Evolutionary conservation across 495 filamentous ascomycete species (phyloP).

Genomic region (Neurospora sp.): DNA sequence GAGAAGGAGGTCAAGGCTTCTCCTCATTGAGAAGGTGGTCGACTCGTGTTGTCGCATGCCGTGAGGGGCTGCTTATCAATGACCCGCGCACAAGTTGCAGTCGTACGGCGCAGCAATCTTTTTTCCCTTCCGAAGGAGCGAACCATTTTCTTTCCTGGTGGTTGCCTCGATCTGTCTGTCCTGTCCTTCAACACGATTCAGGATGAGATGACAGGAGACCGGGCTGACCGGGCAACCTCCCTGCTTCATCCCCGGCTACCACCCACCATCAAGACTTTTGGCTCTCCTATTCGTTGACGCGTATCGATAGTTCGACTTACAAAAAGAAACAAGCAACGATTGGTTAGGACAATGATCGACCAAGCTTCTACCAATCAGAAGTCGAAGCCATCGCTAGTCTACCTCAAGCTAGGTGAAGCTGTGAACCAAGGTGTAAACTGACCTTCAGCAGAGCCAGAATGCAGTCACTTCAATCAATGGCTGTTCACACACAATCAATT

Average conservation of each 20-base stretch:
- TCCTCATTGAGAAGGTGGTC: background rate
- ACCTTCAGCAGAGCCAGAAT: background rate
- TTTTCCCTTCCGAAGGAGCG: background rate
- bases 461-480: background rate
- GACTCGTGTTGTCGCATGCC: background rate
- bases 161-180: background rate
- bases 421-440: background rate
- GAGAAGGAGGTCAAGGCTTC: conserved; percentile 2
- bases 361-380: background rate
- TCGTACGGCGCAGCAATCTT: background rate
- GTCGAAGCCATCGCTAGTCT: background rate
- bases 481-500: background rate
- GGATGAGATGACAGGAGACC: background rate
- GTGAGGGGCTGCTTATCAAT: background rate
- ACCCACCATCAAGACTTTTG: background rate
- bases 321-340: background rate
- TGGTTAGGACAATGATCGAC: background rate
- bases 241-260: background rate
- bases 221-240: background rate
- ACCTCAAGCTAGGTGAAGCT: background rate
- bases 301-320: background rate
- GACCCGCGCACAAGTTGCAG: background rate
- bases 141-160: background rate
- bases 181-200: background rate
- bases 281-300: background rate